Conservation (phyloP, 306 rosid species). For the Glycine tomentella region DNA sequence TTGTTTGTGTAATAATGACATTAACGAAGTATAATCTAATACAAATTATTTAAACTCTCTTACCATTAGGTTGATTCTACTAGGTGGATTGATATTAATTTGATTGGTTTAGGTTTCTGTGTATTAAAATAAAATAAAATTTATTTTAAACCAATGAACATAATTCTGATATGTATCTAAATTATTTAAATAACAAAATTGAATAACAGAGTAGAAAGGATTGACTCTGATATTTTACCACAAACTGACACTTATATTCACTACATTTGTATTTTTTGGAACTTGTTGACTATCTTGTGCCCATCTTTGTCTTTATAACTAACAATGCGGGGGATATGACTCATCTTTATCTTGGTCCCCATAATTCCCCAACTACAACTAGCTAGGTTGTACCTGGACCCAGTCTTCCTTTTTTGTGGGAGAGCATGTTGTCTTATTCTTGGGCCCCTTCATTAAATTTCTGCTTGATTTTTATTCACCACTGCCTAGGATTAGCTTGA, state of each 20-base stretch:
- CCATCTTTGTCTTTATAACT: background rate
- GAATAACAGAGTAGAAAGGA: background rate
- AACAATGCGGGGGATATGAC: background rate
- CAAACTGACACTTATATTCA: background rate
- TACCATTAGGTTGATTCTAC: no score
- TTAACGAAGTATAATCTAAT: no score
- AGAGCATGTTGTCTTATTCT: constrained; percentile 20
- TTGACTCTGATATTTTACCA: background rate
- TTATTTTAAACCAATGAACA: background rate
- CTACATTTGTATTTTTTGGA: background rate
- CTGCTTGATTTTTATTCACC: constrained; percentile 7
- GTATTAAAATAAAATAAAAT: no score
- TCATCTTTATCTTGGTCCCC: background rate
- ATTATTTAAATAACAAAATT: background rate
- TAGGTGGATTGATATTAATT: no score
- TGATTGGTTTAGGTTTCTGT: no score
- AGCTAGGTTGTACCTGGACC: background rate
- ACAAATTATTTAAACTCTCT: no score
- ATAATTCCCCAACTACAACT: background rate
- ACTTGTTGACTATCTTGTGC: background rate
- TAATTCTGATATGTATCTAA: background rate
- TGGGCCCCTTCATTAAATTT: constrained; percentile 42
- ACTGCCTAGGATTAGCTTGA: background rate
- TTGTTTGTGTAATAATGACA: no score
- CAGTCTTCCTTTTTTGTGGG: constrained; percentile 29